These are phyloP conservation scores for Neurospora tetrasperma DNA, from an alignment of 495 filamentous ascomycete genomes.

Conservation along the genomic window DNA sequence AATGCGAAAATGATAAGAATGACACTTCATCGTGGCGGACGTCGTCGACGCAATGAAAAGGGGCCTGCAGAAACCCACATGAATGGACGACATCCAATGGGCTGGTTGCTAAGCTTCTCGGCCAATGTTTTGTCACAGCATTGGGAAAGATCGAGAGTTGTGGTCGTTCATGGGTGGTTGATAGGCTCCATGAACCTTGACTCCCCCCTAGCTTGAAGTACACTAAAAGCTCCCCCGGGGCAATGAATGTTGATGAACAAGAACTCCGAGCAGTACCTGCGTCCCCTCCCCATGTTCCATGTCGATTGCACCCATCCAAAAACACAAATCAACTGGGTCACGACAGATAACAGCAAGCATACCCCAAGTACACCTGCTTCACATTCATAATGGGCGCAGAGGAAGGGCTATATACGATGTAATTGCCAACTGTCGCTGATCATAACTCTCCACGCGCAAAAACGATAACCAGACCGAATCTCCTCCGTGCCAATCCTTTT, in stretches of 20 bases:
- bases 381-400: not conserved
- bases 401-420: not conserved
- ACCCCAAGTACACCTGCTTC: not conserved
- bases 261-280: not conserved
- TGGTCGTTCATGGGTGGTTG: not conserved
- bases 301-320: not conserved
- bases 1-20: not conserved
- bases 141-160: not conserved
- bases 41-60: not conserved
- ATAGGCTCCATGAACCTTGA: not conserved
- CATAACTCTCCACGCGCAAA: not conserved
- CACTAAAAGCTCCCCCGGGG: not conserved
- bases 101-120: not conserved
- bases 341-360: not conserved
- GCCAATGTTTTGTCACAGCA: not conserved
- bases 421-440: not conserved
- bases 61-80: not conserved
- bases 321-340: not conserved
- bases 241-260: not conserved
- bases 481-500: not conserved
- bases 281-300: not conserved
- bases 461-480: not conserved
- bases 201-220: not conserved
- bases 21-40: not conserved
- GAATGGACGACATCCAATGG: not conserved